These are phyloP conservation scores for Tinospora cordifolia DNA, from an alignment of 164 flowering plant genomes.

Conservation along the genomic window DNA sequence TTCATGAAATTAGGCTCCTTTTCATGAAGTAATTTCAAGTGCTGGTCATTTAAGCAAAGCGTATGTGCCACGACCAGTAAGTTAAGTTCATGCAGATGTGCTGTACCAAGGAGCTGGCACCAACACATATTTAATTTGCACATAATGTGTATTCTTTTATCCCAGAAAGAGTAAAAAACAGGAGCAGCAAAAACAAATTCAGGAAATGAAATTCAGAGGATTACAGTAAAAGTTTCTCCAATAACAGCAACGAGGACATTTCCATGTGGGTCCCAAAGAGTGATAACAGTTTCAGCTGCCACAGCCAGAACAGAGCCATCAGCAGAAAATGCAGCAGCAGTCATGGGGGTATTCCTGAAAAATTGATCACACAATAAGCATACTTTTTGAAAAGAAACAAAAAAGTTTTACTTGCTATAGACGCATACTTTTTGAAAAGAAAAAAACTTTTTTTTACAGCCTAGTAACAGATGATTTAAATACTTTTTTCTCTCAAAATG, in stretches of 20 bases:
- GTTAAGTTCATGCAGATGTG: neutral
- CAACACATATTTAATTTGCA: neutral
- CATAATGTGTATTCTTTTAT: neutral
- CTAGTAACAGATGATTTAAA: too few species aligned
- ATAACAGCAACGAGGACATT: slow-evolving; percentile 73
- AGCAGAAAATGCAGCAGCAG: slow-evolving; percentile 82
- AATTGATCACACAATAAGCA: neutral
- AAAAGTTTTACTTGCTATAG: neutral
- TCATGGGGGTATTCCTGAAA: slow-evolving; percentile 69
- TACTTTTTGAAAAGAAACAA: too few species aligned
- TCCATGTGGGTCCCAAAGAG: slow-evolving; percentile 81
- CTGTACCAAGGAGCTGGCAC: neutral
- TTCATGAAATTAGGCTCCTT: neutral
- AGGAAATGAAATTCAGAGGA: slow-evolving; percentile 2
- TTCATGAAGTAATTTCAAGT: neutral
- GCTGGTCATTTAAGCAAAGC: neutral
- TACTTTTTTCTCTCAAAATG: too few species aligned
- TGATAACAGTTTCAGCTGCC: slow-evolving; percentile 81
- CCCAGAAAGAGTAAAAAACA: neutral
- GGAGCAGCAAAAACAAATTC: neutral
- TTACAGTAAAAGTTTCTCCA: slow-evolving; percentile 68
- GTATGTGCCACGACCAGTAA: neutral
- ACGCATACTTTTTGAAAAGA: too few species aligned
- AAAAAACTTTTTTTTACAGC: too few species aligned
- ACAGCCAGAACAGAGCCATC: slow-evolving; percentile 95